Percentiles rank a stretch among this genome's conserved stretches.
Conservation (phyloP, 2,329 filamentous ascomycete species). For the Hymenoscyphus linearis region DNA sequence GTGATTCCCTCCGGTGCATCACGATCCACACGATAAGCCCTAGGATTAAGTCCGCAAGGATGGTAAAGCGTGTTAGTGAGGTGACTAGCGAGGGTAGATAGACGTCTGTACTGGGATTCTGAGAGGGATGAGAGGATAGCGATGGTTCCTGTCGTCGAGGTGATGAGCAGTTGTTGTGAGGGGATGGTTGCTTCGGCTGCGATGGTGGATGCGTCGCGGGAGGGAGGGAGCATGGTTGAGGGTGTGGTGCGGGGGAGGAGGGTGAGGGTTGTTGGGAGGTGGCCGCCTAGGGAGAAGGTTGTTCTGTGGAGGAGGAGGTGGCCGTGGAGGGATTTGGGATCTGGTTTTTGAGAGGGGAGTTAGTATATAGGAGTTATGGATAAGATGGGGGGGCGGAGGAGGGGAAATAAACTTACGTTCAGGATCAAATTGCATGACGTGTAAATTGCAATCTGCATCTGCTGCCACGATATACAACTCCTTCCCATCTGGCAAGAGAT, state of each 20-base stretch:
- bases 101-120: slow-evolving; percentile 76
- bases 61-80: slow-evolving; percentile 71
- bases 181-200: slow-evolving; percentile 30
- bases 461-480: slow-evolving; percentile 77
- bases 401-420: slow-evolving; percentile 64
- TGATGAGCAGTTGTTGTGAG: slow-evolving; percentile 55
- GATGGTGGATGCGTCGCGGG: slow-evolving; percentile 32
- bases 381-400: background rate
- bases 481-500: slow-evolving; percentile 82
- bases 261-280: slow-evolving; percentile 68
- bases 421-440: slow-evolving; percentile 89
- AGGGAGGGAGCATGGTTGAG: slow-evolving; percentile 40
- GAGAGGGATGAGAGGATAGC: slow-evolving; percentile 71
- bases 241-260: slow-evolving; percentile 65
- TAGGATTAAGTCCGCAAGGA: slow-evolving; percentile 75
- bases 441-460: slow-evolving; percentile 80
- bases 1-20: slow-evolving; percentile 41
- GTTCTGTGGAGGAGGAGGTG: slow-evolving; percentile 81
- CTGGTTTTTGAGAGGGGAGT: slow-evolving; percentile 44
- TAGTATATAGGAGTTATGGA: slow-evolving; percentile 1
- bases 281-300: slow-evolving; percentile 78
- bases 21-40: slow-evolving; percentile 65
- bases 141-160: slow-evolving; percentile 71
- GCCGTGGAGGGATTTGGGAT: slow-evolving; percentile 88
- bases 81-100: slow-evolving; percentile 76